Conservation (phyloP, 2,329 filamentous ascomycete species). For the Colletotrichum eleusines region DNA sequence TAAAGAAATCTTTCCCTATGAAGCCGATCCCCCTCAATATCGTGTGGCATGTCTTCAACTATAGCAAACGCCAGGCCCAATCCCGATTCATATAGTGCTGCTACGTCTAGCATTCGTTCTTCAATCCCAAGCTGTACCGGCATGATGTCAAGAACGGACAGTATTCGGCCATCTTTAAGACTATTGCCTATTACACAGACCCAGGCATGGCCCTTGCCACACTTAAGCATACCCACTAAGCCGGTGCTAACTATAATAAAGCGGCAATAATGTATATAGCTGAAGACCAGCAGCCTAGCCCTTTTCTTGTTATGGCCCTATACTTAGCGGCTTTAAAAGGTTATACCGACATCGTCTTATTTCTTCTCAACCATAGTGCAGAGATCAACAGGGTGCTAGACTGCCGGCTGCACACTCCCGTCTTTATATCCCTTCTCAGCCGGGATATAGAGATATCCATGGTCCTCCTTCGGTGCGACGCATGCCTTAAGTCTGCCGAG, state of each 20-base stretch:
- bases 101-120: too few species aligned
- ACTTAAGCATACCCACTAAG: background rate
- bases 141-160: background rate
- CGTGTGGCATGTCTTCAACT: background rate
- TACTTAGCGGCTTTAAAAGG: constrained; percentile 4
- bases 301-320: constrained; percentile 16
- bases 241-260: constrained; percentile 10
- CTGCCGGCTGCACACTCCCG: background rate
- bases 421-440: constrained; percentile 2
- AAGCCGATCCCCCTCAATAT: constrained; percentile 7
- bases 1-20: background rate
- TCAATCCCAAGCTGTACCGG: constrained; percentile 4
- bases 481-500: background rate
- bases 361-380: too few species aligned
- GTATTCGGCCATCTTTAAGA: constrained; percentile 6
- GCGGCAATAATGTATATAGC: too few species aligned
- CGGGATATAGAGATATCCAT: background rate
- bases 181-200: background rate
- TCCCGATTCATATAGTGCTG: background rate
- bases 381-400: background rate
- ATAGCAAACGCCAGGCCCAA: background rate
- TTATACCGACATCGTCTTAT: background rate
- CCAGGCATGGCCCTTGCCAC: background rate
- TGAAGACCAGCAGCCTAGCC: too few species aligned
- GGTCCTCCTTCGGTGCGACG: background rate